Conservation (phyloP, 1,139 yeast genomes). For the Suhomyces ambrosiae region DNA sequence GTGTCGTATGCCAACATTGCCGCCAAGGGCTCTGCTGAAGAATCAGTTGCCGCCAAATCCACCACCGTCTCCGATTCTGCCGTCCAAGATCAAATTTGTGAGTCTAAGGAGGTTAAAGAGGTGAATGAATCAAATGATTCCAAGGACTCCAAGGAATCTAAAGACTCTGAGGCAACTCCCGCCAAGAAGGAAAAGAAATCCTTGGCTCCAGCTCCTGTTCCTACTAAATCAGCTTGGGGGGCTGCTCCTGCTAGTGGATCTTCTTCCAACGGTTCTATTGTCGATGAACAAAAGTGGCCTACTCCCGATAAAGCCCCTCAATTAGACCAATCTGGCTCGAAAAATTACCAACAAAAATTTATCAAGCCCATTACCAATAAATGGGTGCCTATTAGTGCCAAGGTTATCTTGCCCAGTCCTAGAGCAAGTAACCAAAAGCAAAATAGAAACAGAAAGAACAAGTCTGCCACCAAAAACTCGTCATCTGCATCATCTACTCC, state of each 20-base stretch:
- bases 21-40: conserved; percentile 28
- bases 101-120: conserved; percentile 1
- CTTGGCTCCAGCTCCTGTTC: conserved; percentile 79
- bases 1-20: conserved; percentile 47
- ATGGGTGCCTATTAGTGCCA: conserved; percentile 88
- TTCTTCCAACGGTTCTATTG: conserved; percentile 19
- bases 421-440: conserved; percentile 31
- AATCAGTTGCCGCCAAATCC: conserved; percentile 14
- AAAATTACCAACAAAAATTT: conserved; percentile 47
- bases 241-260: conserved; percentile 31
- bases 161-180: conserved; percentile 11
- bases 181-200: conserved; percentile 38
- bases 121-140: conserved; percentile 5
- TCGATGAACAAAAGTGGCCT: conserved; percentile 60
- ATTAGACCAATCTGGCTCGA: conserved; percentile 27
- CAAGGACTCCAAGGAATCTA: conserved; percentile 10
- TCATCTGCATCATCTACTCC: conserved; percentile 9
- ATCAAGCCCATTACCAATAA: conserved; percentile 68
- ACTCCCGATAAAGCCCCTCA: conserved; percentile 48
- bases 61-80: conserved; percentile 13
- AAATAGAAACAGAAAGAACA: conserved; percentile 39
- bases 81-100: conserved; percentile 10
- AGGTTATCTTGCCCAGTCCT: conserved; percentile 55
- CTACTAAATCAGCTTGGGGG: conserved; percentile 74
- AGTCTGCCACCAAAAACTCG: conserved; percentile 20